These are phyloP conservation scores for Termitomyces sp. DNA, from an alignment of 768 basidiomycete genomes.

Conservation along the genomic window DNA sequence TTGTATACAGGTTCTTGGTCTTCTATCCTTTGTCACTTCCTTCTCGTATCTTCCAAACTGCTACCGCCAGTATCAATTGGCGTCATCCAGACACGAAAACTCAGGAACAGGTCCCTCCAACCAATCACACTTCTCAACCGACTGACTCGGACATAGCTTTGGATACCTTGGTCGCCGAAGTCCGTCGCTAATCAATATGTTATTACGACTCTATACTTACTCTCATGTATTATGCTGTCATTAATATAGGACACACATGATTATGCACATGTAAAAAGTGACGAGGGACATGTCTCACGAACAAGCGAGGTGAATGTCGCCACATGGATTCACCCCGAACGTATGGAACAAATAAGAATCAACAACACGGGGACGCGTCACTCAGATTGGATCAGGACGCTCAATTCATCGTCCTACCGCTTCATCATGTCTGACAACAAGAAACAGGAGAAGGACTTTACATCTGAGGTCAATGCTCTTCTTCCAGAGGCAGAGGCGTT, in stretches of 20 bases:
- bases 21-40: conserved; percentile 46
- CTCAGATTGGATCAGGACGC: conserved; percentile 26
- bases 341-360: conserved; percentile 23
- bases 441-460: conserved; percentile 85
- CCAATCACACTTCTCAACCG: background rate
- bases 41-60: conserved; percentile 28
- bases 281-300: background rate
- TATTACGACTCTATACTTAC: conserved; percentile 26
- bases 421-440: conserved; percentile 72
- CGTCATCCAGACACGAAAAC: conserved; percentile 5
- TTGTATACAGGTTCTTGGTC: conserved; percentile 43
- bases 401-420: conserved; percentile 30
- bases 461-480: conserved; percentile 72
- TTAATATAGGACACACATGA: conserved; percentile 24
- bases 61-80: conserved; percentile 18
- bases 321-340: conserved; percentile 20
- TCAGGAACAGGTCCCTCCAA: conserved; percentile 7
- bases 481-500: conserved; percentile 62
- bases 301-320: conserved; percentile 20
- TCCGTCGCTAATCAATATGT: conserved; percentile 40
- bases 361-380: conserved; percentile 66
- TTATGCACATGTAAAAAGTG: conserved; percentile 7
- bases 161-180: conserved; percentile 32
- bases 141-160: conserved; percentile 16
- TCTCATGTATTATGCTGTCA: conserved; percentile 34